Percentiles rank a stretch among this genome's conserved stretches.
Evolutionary conservation across 2,329 filamentous ascomycete species (phyloP).

Genomic region (Claviceps arundinis): DNA sequence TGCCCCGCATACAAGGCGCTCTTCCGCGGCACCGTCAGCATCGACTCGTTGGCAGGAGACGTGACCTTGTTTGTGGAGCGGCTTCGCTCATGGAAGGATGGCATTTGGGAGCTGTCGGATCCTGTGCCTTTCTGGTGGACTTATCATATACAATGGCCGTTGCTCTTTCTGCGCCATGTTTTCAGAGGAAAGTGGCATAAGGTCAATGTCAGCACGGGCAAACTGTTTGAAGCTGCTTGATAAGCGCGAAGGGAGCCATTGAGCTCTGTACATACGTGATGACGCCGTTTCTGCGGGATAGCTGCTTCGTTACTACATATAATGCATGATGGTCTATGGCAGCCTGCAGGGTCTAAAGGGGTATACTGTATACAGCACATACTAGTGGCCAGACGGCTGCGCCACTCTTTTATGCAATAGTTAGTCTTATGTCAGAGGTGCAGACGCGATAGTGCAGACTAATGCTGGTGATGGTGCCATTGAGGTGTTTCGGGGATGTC

Average conservation of each 20-base stretch:
- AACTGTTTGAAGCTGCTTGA: conserved; percentile 15
- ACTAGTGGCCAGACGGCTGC: too few relatives aligned
- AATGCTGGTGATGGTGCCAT: too few relatives aligned
- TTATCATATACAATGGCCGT: conserved; percentile 43
- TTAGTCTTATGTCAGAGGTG: background rate
- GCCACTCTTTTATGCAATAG: too few relatives aligned
- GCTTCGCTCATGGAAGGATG: conserved; percentile 39
- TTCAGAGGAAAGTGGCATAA: conserved; percentile 43
- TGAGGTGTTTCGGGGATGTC: too few relatives aligned
- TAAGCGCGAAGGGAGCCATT: too few relatives aligned
- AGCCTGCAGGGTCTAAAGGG: too few relatives aligned
- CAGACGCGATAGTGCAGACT: too few relatives aligned
- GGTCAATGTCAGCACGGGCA: conserved; percentile 51
- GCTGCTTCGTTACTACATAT: too few relatives aligned
- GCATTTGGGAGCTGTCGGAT: conserved; percentile 39
- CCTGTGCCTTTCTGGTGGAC: conserved; percentile 44
- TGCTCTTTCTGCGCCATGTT: conserved; percentile 33
- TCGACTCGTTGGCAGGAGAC: background rate
- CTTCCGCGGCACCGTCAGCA: conserved; percentile 10
- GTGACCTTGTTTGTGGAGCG: conserved; percentile 20
- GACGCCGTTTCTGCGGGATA: too few relatives aligned
- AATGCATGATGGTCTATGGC: too few relatives aligned
- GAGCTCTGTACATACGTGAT: too few relatives aligned
- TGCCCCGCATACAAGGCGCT: conserved; percentile 26
- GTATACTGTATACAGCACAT: too few relatives aligned